phyloP scores from a whole-genome alignment of 2,329 filamentous ascomycete genomes.

The Trichoderma sp. region DNA sequence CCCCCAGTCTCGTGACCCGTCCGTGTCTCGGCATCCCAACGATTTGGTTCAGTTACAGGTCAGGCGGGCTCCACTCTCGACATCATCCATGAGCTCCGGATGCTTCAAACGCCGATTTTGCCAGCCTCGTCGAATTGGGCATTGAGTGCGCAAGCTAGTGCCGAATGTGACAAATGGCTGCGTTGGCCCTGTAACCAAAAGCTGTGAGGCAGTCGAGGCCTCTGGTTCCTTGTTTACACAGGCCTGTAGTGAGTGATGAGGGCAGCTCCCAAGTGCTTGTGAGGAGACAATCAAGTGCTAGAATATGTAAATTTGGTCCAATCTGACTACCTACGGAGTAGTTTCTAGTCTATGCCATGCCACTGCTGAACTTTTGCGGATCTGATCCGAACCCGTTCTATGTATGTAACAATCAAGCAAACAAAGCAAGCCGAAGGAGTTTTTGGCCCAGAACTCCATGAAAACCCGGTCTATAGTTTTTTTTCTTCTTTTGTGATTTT shows the following conservation, averaged over 20 bases:
- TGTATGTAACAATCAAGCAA: constrained; percentile 3
- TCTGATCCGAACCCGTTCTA: not conserved
- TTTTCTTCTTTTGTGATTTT: not conserved
- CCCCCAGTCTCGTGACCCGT: not conserved
- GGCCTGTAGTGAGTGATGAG: not conserved
- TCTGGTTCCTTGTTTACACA: not conserved
- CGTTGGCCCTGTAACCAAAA: not conserved
- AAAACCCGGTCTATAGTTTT: not conserved
- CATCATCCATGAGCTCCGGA: not conserved
- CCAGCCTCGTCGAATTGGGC: not conserved
- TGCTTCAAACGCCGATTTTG: not conserved
- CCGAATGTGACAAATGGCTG: not conserved
- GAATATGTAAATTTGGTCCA: not conserved
- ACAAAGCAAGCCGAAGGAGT: not conserved
- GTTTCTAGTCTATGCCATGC: not conserved
- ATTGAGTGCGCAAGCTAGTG: not conserved
- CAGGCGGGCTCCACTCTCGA: not conserved
- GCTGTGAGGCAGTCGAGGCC: not conserved
- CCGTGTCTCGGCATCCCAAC: not conserved
- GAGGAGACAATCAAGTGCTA: not conserved
- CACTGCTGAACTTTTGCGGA: not conserved
- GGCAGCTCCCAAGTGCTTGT: not conserved
- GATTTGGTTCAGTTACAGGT: not conserved
- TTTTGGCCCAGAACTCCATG: not conserved
- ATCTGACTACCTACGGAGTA: not conserved